Evolutionary conservation across 2,329 filamentous ascomycete genomes (phyloP), one percentile per base, ranked within the genome.

Genomic region (Polychaeton citri): DNA sequence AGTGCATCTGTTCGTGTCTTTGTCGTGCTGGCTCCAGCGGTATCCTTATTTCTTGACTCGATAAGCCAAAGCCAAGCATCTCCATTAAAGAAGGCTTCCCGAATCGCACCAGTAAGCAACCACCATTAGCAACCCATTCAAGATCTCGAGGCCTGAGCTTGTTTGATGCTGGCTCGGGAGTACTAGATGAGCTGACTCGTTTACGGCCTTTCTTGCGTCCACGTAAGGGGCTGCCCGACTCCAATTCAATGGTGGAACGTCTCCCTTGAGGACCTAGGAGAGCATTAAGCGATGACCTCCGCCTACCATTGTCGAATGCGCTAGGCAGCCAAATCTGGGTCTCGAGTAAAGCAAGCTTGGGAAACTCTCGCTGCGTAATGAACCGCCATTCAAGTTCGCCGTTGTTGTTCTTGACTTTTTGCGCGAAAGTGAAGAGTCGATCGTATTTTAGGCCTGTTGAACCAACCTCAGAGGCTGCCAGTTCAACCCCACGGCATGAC

Each of bases 391-490:
- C 58, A 45, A 66, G 66, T 33, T 58, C 51, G 36, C 56, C 55
- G 43, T 62, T 59, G 38, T 61, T 55, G 38, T 44, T 55, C 4
- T 58, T 58, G 21, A 63, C 54, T 28, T 66, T 55, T 56, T 87
- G 79, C 2, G 81, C 85, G 53, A 95, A 83, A 33, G 76, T 79
- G 63, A 86, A 93, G 46, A 88, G 72, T 5, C 85, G 74, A 59
- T 95, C 86, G 57, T 80, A 81, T 53, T 79, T 72, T 38, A 93
- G 37, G 2, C 86, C 85, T 2, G 73, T 74, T 5, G 73, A 63
- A 32, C 83, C 60, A 12, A 90, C 68, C 36, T 73, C 70, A 40
- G 72, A 73, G 41, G 68, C 62, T 35, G 71, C 61, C 32, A 94
- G 59, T 59, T 90, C 83, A 37, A 93, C 75, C 19, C 80, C 81